Evolutionary conservation across 177 flowering plant species (phyloP).

Genomic region (Vitis hybrid): DNA sequence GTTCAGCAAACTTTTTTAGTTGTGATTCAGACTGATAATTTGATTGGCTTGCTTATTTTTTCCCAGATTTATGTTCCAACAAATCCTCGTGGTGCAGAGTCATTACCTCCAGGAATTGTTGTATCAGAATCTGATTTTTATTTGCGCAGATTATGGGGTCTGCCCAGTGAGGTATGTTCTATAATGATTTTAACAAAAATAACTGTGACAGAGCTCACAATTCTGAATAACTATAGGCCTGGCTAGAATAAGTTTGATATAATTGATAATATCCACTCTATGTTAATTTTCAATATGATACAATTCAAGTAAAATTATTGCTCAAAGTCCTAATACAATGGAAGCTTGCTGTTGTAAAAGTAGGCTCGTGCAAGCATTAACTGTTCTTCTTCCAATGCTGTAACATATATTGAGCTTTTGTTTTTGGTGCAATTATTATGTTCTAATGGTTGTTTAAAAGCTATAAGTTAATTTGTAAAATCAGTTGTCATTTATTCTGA

Average conservation of each 20-base stretch:
- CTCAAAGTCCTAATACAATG: too few species aligned
- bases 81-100: slow-evolving; percentile 96
- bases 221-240: background rate
- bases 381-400: background rate
- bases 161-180: slow-evolving; percentile 75
- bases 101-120: slow-evolving; percentile 87
- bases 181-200: background rate
- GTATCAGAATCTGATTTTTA: slow-evolving; percentile 81
- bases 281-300: too few species aligned
- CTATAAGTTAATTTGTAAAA: background rate
- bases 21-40: slow-evolving; percentile 4
- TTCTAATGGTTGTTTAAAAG: background rate
- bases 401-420: background rate
- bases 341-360: background rate
- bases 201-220: background rate
- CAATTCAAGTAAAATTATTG: too few species aligned
- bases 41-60: slow-evolving; percentile 8
- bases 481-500: background rate
- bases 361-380: background rate
- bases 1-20: background rate
- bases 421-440: background rate
- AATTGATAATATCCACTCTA: too few species aligned
- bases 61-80: slow-evolving; percentile 77
- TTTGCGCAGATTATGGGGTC: slow-evolving; percentile 96
- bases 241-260: background rate